Base-by-base conservation (phyloP, 805 yeast genomes). In the Wickerhamiella siamensis region DNA sequence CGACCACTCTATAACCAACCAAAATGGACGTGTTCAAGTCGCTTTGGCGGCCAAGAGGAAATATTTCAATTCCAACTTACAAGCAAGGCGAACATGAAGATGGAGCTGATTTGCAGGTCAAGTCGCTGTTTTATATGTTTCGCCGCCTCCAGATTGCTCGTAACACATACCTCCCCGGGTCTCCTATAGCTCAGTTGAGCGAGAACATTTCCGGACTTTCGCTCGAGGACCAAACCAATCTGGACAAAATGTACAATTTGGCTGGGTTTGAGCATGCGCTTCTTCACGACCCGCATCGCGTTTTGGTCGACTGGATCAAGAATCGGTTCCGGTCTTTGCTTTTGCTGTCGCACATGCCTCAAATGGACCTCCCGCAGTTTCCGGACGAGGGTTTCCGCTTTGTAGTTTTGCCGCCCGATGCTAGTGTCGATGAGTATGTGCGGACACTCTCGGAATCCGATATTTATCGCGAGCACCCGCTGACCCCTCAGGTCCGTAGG, bases 271-370 rank as follows among this genome's bases (percentile, higher is more conserved):
- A 65, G 38, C 46, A 52, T 8, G 47, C 59, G 5, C 46, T 79
- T 34, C 42, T 64, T n/a, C 40, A 36, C 24, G 83, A 79, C 55
- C 77, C 77, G 43, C 76, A 78, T 53, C 63, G 86, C 20, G 74
- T 79, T 10, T 61, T 77, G 43, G 67, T 76, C 16, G 87, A 79
- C 53, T 79, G 75, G 69, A 54, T 65, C 37, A 77, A 77, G 52
- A 79, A 79, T 62, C 72, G 73, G 57, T 78, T 77, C 56, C 62
- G 88, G 42, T 63, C 81, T 1, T 56, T 72, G 51, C 69, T 81
- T 49, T 65, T 79, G 3, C 56, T 79, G 18, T 61, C 75, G 3
- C 74, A 62, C 20, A 43, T 46, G 6, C 83, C 84, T 2, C 61
- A 53, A 20, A 63, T 65, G 42, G 52, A 63, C 22, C 51, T 62